phyloP scores from a whole-genome alignment of 2,329 filamentous ascomycete species.

The Talaromyces albobiverticillius region DNA sequence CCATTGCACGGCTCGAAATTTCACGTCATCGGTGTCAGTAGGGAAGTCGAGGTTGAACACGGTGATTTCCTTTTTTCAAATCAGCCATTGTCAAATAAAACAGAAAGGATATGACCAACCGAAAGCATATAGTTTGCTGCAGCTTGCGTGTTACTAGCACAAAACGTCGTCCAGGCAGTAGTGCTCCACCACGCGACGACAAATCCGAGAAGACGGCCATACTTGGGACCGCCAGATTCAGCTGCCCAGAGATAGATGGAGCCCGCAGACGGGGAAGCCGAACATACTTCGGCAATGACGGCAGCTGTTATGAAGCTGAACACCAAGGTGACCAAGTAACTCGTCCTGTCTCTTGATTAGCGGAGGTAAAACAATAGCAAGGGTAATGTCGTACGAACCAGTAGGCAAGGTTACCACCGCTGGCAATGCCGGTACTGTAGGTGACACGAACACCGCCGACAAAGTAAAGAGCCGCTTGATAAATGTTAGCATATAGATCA shows the following conservation, averaged over 20 bases:
- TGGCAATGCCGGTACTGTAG: slow-evolving; percentile 61
- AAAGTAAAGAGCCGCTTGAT: slow-evolving; percentile 59
- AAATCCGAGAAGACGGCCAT: slow-evolving; percentile 57
- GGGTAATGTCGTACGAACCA: slow-evolving; percentile 40
- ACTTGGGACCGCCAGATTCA: slow-evolving; percentile 55
- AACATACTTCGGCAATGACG: slow-evolving; percentile 60
- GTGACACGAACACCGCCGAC: slow-evolving; percentile 60
- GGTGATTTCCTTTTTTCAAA: slow-evolving; percentile 48
- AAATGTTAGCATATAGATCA: neutral
- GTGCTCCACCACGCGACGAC: slow-evolving; percentile 65
- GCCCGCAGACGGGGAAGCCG: slow-evolving; percentile 57
- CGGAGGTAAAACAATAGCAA: neutral
- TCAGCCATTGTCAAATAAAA: neutral
- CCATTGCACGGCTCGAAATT: slow-evolving; percentile 62
- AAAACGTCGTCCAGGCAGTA: slow-evolving; percentile 61
- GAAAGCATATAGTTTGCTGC: slow-evolving; percentile 54
- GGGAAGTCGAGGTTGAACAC: slow-evolving; percentile 58
- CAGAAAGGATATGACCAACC: slow-evolving; percentile 33
- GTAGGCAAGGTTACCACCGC: slow-evolving; percentile 60
- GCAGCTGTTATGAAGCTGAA: slow-evolving; percentile 62
- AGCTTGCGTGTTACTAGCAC: slow-evolving; percentile 53
- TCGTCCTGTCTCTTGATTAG: slow-evolving; percentile 46
- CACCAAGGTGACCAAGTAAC: slow-evolving; percentile 57
- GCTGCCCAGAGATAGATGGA: slow-evolving; percentile 64
- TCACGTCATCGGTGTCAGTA: slow-evolving; percentile 51